Conservation (phyloP, 192 early-diverging fungal genomes). For the Cladochytrium replicatum region DNA sequence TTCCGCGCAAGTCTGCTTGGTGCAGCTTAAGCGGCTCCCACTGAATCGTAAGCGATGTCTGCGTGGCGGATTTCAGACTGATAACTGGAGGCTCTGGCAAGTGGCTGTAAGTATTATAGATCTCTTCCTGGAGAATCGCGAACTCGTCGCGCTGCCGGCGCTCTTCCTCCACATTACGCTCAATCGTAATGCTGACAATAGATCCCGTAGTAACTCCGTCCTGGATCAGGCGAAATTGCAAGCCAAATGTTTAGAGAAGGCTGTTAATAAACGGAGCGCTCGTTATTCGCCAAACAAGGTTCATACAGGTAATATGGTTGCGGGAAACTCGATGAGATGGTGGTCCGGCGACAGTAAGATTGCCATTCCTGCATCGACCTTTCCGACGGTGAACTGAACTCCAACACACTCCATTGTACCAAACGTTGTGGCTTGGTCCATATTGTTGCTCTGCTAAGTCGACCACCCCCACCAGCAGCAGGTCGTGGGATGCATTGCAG, state of each 20-base stretch:
- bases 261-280: background rate
- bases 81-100: slow-evolving; percentile 73
- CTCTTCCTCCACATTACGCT: slow-evolving; percentile 82
- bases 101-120: slow-evolving; percentile 64
- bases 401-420: no score
- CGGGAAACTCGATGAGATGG: slow-evolving; percentile 97
- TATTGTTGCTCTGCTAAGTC: no score
- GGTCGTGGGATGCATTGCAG: no score
- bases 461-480: no score
- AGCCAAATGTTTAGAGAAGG: slow-evolving; percentile 2
- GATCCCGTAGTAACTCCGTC: slow-evolving; percentile 85
- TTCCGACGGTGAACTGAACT: slow-evolving; percentile 73
- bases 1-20: slow-evolving; percentile 66
- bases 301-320: slow-evolving; percentile 79
- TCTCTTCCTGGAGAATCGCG: slow-evolving; percentile 75
- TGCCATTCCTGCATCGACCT: slow-evolving; percentile 72
- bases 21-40: slow-evolving; percentile 87
- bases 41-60: slow-evolving; percentile 77
- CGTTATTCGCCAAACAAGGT: background rate
- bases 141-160: slow-evolving; percentile 68
- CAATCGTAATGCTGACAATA: slow-evolving; percentile 92
- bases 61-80: slow-evolving; percentile 53
- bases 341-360: slow-evolving; percentile 94
- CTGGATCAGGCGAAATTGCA: slow-evolving; percentile 6
- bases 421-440: no score